A percentile compares a stretch with the other conserved stretches of the same genome.
phyloP scores from a whole-genome alignment of 306 rosid species.

The Malus sylvestris region DNA sequence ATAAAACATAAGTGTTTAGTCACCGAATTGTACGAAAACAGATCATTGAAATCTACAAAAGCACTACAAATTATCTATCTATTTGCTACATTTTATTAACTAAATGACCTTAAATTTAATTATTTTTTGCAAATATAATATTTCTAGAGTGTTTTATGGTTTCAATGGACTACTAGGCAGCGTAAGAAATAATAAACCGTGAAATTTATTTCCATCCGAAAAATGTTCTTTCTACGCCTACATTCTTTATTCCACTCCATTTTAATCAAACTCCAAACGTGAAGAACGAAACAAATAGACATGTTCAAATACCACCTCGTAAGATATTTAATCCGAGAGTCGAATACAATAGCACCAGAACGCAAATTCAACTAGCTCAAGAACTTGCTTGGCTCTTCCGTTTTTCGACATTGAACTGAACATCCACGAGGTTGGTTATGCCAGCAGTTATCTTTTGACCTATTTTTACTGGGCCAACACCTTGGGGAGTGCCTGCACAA shows the following conservation, averaged over 20 bases:
- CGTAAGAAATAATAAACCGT: too few relatives aligned
- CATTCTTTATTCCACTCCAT: not conserved
- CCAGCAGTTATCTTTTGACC: conserved; percentile 86
- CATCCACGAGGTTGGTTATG: conserved; percentile 67
- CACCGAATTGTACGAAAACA: too few relatives aligned
- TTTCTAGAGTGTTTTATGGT: too few relatives aligned
- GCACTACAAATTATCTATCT: too few relatives aligned
- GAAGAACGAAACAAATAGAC: not conserved
- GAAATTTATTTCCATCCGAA: too few relatives aligned
- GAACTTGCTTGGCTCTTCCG: conserved; percentile 27
- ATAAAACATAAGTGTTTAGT: too few relatives aligned
- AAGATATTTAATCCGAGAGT: not conserved
- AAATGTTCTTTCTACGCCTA: too few relatives aligned
- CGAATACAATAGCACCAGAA: not conserved
- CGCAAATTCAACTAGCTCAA: not conserved
- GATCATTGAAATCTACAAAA: too few relatives aligned
- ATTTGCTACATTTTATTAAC: too few relatives aligned
- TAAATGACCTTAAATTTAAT: too few relatives aligned
- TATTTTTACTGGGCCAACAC: conserved; percentile 90
- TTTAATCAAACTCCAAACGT: not conserved
- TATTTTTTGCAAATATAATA: too few relatives aligned
- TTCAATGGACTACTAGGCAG: too few relatives aligned
- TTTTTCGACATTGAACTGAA: conserved; percentile 57
- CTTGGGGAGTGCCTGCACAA: conserved; percentile 82
- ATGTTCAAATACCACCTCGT: not conserved